phyloP scores from a whole-genome alignment of 139 green algal genomes.

The Desmodesmus armatus region DNA sequence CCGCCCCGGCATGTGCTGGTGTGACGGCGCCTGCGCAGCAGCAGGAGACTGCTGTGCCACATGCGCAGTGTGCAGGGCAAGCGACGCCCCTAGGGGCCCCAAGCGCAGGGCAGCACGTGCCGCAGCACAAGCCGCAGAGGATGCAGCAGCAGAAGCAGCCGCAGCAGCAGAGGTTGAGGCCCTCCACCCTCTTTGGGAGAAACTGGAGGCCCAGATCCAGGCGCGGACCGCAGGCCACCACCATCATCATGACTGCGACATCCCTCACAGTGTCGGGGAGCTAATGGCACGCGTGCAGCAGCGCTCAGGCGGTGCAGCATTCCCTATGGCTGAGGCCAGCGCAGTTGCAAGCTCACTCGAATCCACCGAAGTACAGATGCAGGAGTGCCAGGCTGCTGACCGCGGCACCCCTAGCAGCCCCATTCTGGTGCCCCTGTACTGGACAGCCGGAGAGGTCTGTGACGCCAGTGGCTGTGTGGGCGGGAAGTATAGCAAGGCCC shows the following conservation, averaged over 20 bases:
- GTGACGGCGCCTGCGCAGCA: background rate
- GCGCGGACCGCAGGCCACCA: too few relatives aligned
- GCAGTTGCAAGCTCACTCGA: background rate
- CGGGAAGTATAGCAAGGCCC: background rate
- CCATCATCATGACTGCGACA: background rate
- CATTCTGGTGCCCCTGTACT: background rate
- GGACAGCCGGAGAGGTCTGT: slow-evolving; percentile 14
- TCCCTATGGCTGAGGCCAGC: background rate
- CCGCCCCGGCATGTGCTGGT: background rate
- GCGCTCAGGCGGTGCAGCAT: too few relatives aligned
- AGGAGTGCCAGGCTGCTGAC: slow-evolving; percentile 16
- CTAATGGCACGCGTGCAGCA: background rate
- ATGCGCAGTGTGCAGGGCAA: background rate
- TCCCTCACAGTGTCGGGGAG: background rate
- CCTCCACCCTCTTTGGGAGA: too few relatives aligned
- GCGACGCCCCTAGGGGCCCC: too few relatives aligned
- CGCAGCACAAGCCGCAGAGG: too few relatives aligned
- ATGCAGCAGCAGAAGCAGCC: slow-evolving; percentile 1
- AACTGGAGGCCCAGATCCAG: too few relatives aligned
- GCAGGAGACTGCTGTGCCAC: slow-evolving; percentile 1
- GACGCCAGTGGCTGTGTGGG: background rate
- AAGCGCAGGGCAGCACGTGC: too few relatives aligned
- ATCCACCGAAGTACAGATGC: background rate
- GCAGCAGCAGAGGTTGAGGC: background rate
- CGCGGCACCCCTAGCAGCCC: background rate